Evolutionary conservation across 176 grass and related monocot species (phyloP), one percentile per base, ranked within the genome.

Genomic region (Typha latifolia): DNA sequence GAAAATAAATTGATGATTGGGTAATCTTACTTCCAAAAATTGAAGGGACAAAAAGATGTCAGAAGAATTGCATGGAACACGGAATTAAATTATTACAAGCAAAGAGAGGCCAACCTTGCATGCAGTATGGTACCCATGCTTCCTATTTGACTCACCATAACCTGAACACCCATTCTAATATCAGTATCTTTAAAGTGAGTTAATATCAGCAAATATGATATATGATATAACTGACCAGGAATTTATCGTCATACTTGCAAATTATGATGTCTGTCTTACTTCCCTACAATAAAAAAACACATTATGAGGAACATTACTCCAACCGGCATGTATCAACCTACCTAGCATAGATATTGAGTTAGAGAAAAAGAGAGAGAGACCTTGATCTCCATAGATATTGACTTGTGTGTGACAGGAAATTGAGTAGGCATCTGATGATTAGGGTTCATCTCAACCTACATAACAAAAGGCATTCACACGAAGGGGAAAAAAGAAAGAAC

Each of bases 61-160:
- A 64, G 14, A 15, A 57, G 19, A 21, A 9, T n/a, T 18, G 15
- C 52, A 16, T 7, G 15, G 52, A 57, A 26, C 24, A 26, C 24
- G 2, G 24, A 26, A 2, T 1, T 26, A 26, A 57, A 57, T 5
- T 20, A 57, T 7, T 8, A 57, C 72, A 31, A 18, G n/a, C 59
- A 66, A 22, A 62, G 7, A 84, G 14, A 72, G 24, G 13, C 78
- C 63, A 62, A 97, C 88, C 78, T 92, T 37, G 93, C 93, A 82
- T 76, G 64, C 66, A 97, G 57, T 82, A 97, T 87, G 48, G 85
- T 92, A 48, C 93, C 88, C 88, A 97, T 87, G 55, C 85, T 92
- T 62, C 93, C 88, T 50, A 97, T 97, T 79, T 97, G 93, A 72
- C 85, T 92, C 16, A 90, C 93, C 69, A 87, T 89, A 49, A 97